phyloP scores from a whole-genome alignment of 139 green algal species.

The Coccomyxa sp. region DNA sequence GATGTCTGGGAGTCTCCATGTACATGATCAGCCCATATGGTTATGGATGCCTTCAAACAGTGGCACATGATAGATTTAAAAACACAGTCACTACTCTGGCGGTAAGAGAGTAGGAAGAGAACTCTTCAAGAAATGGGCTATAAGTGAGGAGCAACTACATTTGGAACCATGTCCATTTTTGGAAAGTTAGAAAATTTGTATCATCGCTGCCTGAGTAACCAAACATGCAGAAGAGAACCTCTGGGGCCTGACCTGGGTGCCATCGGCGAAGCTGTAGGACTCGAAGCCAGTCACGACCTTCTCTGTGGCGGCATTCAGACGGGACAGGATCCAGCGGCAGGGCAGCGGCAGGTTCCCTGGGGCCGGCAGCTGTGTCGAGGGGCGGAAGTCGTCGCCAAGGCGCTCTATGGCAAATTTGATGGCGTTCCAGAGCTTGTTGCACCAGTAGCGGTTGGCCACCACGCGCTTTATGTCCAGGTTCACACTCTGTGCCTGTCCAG shows the following conservation, averaged over 20 bases:
- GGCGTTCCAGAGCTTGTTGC: conserved; percentile 99
- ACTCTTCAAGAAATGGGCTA: no score
- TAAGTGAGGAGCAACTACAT: no score
- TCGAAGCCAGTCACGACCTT: conserved; percentile 56
- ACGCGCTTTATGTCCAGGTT: conserved; percentile 97
- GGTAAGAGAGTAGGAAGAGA: no score
- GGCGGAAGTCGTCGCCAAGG: conserved; percentile 64
- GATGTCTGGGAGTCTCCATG: no score
- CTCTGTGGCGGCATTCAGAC: conserved; percentile 52
- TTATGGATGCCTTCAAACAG: no score
- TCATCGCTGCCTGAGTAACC: no score
- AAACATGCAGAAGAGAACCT: no score
- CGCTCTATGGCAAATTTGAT: conserved; percentile 90
- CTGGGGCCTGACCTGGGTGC: conserved; percentile 55
- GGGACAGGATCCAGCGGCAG: conserved; percentile 71
- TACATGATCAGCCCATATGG: no score
- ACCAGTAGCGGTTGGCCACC: conserved; percentile 92
- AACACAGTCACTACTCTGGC: no score
- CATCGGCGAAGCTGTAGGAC: conserved; percentile 76
- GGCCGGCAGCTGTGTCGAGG: conserved; percentile 1
- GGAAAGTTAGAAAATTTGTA: no score
- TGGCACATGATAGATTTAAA: no score
- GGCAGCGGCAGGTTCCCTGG: conserved; percentile 36
- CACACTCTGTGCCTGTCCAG: conserved; percentile 73
- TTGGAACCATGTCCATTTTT: no score